Base-by-base conservation (phyloP, 2,329 filamentous ascomycete species). In the Fusarium sp. region DNA sequence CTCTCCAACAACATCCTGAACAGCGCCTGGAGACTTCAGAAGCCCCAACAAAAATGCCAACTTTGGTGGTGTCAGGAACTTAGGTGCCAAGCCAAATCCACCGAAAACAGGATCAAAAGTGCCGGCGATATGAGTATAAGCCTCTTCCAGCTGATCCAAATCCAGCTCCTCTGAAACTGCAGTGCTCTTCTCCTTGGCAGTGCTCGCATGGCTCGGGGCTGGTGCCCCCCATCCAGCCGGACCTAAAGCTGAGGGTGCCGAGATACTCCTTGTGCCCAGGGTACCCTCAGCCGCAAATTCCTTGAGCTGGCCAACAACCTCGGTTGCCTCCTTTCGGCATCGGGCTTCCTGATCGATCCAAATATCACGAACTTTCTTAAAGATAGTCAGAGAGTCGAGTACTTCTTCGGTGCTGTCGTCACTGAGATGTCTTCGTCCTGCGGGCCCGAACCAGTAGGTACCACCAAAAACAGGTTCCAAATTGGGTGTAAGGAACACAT, bases 391-490 rank as follows among this genome's bases (percentile, higher is more conserved):
- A 77, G 98, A 97, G 46, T 94, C 92, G n/a, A 94, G 88, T 9
- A 92, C 89, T 50, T 90, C 90, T 9, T 88, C 85, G 16, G 86
- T 87, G 32, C 73, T 75, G 11, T 83, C 83, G 3, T 86, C 84
- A 15, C 67, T 71, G 6, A 77, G 67, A 30, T 80, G 80, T n/a
- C 80, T 79, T 44, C 79, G 72, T 9, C 90, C 89, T 54, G 90
- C 91, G 0, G 95, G 94, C 1, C 93, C 94, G 8, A 95, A 94
- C 93, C 95, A 98, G 82, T 98, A 98, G 13, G 96, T 98, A 30
- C 96, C 96, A 42, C 96, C 96, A 82, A 98, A 98, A 15, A 99
- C 93, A 1, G 96, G 96, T 79, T 97, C 92, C 32, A 98, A 88
- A 75, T 97, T 92, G 2, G 96, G 95, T 0, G 96, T 99, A 35